These are phyloP conservation scores for Elymus sibiricus DNA, from an alignment of 176 grass and related monocot species.

Conservation along the genomic window DNA sequence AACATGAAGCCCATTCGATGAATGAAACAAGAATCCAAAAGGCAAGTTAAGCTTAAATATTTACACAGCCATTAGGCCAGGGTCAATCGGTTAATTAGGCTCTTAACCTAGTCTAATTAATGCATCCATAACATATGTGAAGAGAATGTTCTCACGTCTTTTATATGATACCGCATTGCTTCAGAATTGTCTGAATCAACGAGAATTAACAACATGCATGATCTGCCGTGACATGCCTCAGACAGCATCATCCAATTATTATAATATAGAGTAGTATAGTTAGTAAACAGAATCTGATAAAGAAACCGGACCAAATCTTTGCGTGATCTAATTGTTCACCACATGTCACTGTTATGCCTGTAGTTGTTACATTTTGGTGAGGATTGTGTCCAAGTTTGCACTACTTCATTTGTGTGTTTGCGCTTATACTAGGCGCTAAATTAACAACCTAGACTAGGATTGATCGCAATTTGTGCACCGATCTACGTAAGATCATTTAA, in stretches of 20 bases:
- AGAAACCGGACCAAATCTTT: slow-evolving; percentile 33
- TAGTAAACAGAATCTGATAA: slow-evolving; percentile 47
- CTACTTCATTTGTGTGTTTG: slow-evolving; percentile 13
- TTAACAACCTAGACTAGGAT: slow-evolving; percentile 5
- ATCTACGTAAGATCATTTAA: neutral
- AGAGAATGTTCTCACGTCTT: neutral
- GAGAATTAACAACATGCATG: too few relatives aligned
- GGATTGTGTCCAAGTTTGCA: slow-evolving; percentile 20
- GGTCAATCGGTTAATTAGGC: neutral
- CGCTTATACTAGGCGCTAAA: neutral
- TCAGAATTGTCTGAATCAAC: slow-evolving; percentile 14
- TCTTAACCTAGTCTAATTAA: slow-evolving; percentile 29
- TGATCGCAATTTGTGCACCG: neutral
- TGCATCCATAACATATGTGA: neutral
- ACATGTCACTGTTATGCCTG: slow-evolving; percentile 28
- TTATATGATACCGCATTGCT: slow-evolving; percentile 4
- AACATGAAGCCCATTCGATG: neutral
- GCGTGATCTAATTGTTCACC: slow-evolving; percentile 29
- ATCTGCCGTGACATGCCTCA: neutral
- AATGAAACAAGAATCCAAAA: too few relatives aligned
- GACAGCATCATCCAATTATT: neutral
- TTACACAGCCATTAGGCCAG: too few relatives aligned
- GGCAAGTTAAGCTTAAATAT: too few relatives aligned
- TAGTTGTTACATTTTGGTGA: slow-evolving; percentile 40
- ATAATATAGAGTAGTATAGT: slow-evolving; percentile 8